Conservation (phyloP, 1,284 basidiomycete genomes). For the Sporisorium iseilematis-ciliati region DNA sequence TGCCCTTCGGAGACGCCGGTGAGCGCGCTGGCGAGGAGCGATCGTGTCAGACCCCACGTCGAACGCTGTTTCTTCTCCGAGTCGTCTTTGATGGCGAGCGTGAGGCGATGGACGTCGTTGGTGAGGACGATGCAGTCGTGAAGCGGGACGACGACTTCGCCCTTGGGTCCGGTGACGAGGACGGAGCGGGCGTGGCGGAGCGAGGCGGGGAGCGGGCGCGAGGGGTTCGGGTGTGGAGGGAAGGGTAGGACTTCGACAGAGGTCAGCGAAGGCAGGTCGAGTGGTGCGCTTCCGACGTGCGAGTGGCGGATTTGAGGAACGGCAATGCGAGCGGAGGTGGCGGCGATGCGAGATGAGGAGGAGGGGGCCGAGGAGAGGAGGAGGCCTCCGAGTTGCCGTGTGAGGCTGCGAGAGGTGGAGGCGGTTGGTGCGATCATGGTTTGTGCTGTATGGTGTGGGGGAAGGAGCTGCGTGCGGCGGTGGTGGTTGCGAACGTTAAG, state of each 20-base stretch:
- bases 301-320: conserved; percentile 37
- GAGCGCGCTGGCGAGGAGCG: conserved; percentile 88
- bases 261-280: conserved; percentile 54
- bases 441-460: not conserved
- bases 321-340: conserved; percentile 76
- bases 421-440: conserved; percentile 28
- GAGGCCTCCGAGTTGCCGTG: conserved; percentile 24
- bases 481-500: too few species aligned
- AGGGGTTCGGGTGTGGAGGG: conserved; percentile 64
- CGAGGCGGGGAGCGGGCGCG: conserved; percentile 51
- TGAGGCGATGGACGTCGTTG: conserved; percentile 11
- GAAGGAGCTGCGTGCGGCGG: not conserved
- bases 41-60: conserved; percentile 93
- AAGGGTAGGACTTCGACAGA: conserved; percentile 55
- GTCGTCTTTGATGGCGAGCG: conserved; percentile 79
- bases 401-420: conserved; percentile 29
- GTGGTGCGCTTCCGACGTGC: conserved; percentile 62
- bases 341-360: conserved; percentile 71
- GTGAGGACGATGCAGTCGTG: conserved; percentile 54
- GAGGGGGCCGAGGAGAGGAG: conserved; percentile 71
- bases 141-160: conserved; percentile 59
- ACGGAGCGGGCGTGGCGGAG: conserved; percentile 57
- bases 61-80: conserved; percentile 81
- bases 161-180: conserved; percentile 62
- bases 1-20: conserved; percentile 90